A percentile compares a stretch with the other conserved stretches of the same genome.
Evolutionary conservation across 176 grass and related monocot genomes (phyloP).

Genomic region (Metroxylon sagu): DNA sequence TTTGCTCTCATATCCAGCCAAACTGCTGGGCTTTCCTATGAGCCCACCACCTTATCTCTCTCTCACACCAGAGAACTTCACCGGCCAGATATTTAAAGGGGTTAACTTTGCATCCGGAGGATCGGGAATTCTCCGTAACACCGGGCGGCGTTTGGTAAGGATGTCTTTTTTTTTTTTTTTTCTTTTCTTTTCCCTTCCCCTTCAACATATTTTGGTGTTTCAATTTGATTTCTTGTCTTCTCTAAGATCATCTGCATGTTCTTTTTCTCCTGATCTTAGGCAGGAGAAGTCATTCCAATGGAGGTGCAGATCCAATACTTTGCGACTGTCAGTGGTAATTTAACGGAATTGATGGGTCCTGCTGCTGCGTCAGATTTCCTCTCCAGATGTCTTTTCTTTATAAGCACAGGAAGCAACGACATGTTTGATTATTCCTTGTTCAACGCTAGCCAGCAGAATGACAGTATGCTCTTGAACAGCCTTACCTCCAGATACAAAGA

Average conservation of each 20-base stretch:
- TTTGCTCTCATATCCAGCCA: background rate
- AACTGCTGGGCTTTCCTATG: background rate
- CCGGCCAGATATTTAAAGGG: background rate
- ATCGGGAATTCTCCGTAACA: background rate
- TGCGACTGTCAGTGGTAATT: background rate
- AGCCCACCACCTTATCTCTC: constrained; percentile 9
- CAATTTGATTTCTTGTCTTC: no score
- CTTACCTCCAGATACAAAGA: background rate
- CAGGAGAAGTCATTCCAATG: background rate
- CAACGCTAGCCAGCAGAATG: background rate
- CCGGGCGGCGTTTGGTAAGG: background rate
- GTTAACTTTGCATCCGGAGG: constrained; percentile 6
- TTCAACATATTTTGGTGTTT: no score
- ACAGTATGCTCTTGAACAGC: background rate
- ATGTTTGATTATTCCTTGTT: background rate
- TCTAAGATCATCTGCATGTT: no score
- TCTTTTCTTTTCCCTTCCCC: no score
- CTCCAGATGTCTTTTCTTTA: background rate
- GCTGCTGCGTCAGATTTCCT: background rate
- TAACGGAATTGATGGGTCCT: background rate
- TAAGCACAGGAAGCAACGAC: constrained; percentile 3
- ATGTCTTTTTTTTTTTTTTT: background rate
- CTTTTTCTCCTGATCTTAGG: background rate
- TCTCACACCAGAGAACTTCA: background rate
- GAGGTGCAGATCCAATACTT: background rate